phyloP scores from a whole-genome alignment of 495 filamentous ascomycete genomes.

The Usnea hakonensis region DNA sequence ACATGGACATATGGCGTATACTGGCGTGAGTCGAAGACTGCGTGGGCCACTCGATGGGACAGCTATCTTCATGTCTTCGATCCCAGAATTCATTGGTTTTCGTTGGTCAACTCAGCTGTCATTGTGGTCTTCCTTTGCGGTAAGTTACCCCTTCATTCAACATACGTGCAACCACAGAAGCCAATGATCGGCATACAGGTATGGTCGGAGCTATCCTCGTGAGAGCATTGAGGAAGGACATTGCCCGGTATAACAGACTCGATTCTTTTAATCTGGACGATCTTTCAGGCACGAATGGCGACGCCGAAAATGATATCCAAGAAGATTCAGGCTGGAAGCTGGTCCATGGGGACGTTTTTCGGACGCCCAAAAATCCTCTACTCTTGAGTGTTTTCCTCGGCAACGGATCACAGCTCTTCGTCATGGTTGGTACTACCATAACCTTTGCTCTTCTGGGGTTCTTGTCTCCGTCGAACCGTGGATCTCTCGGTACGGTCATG shows the following conservation, averaged over 20 bases:
- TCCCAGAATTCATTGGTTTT: constrained; percentile 98
- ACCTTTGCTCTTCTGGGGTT: constrained; percentile 89
- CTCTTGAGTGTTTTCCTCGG: constrained; percentile 82
- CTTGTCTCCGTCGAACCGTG: constrained; percentile 88
- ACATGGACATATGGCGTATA: constrained; percentile 86
- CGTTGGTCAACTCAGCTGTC: constrained; percentile 85
- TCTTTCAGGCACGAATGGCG: constrained; percentile 60
- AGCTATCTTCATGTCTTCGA: constrained; percentile 94
- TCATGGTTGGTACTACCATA: constrained; percentile 94
- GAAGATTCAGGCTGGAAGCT: constrained; percentile 99
- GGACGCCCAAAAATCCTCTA: constrained; percentile 72
- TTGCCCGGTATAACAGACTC: constrained; percentile 88
- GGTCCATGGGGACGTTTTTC: constrained; percentile 95
- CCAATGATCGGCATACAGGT: neutral
- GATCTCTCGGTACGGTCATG: constrained; percentile 84
- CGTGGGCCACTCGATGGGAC: constrained; percentile 96
- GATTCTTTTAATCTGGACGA: constrained; percentile 83
- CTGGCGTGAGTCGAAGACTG: constrained; percentile 70
- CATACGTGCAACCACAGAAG: neutral
- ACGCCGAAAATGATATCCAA: constrained; percentile 84
- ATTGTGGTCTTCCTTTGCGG: constrained; percentile 87
- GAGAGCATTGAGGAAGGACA: constrained; percentile 83
- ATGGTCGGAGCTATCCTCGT: constrained; percentile 86
- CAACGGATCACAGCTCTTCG: constrained; percentile 91
- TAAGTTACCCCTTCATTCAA: neutral